These are phyloP conservation scores for Talaromyces piceae DNA, from an alignment of 2,329 filamentous ascomycete species.

Conservation along the genomic window DNA sequence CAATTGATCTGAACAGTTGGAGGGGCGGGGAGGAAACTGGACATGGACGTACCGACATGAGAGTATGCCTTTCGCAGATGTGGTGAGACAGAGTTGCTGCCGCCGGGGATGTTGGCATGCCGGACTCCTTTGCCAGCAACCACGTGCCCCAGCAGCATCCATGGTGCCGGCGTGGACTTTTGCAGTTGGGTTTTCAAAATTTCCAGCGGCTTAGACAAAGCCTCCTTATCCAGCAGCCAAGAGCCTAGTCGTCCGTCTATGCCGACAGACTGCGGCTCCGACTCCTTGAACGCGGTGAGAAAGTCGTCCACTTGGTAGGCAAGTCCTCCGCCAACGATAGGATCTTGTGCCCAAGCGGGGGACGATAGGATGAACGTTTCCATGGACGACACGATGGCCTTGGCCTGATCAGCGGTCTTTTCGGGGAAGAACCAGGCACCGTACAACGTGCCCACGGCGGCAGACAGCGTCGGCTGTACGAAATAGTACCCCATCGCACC, in stretches of 20 bases:
- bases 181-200: neutral
- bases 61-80: slow-evolving; percentile 30
- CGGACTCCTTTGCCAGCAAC: neutral
- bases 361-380: neutral
- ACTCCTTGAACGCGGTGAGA: neutral
- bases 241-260: neutral
- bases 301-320: neutral
- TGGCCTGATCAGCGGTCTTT: slow-evolving; percentile 7
- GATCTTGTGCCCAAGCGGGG: neutral
- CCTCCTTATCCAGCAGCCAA: neutral
- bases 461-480: neutral
- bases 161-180: neutral
- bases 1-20: neutral
- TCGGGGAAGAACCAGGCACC: slow-evolving; percentile 15
- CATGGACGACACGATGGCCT: neutral
- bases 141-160: neutral
- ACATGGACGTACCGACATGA: slow-evolving; percentile 18
- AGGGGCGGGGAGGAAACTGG: neutral
- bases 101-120: neutral
- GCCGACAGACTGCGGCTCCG: neutral
- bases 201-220: neutral
- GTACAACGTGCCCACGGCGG: slow-evolving; percentile 10
- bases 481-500: slow-evolving; percentile 3
- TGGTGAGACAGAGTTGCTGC: slow-evolving; percentile 33
- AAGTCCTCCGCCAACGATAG: neutral